Conservation (phyloP, 257 asterid genomes). For the Schizonepeta tenuifolia region DNA sequence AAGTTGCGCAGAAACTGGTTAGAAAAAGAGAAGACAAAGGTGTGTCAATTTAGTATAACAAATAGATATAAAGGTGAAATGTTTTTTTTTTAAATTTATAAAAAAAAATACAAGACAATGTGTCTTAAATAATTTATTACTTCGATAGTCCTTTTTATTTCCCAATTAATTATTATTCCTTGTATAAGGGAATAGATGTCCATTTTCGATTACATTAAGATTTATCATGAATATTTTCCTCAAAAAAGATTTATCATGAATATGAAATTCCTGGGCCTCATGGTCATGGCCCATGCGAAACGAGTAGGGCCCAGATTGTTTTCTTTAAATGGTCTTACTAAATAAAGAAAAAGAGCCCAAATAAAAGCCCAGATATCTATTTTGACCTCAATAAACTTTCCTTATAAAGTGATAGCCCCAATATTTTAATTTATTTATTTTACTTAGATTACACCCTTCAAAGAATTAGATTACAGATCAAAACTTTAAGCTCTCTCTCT, state of each 20-base stretch:
- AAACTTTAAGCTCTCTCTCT: no score
- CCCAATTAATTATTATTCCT: no score
- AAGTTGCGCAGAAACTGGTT: background rate
- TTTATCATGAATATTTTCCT: no score
- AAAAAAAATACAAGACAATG: background rate
- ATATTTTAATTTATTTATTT: background rate
- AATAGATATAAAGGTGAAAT: background rate
- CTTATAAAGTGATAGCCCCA: background rate
- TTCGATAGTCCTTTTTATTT: no score
- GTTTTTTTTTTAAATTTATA: no score
- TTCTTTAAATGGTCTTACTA: no score
- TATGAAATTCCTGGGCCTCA: conserved; percentile 6
- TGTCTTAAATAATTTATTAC: no score
- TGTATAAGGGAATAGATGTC: background rate
- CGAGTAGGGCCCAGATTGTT: conserved; percentile 1
- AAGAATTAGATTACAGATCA: no score
- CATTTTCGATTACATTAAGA: background rate
- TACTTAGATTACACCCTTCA: background rate
- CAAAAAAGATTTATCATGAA: no score
- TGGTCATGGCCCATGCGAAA: background rate
- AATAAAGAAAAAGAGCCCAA: no score
- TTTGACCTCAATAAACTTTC: no score
- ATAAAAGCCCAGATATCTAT: background rate
- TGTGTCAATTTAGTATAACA: conserved; percentile 26
- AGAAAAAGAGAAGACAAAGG: conserved; percentile 31